These are phyloP conservation scores for Leishmania lainsoni DNA, from an alignment of 208 protist species.

Conservation along the genomic window DNA sequence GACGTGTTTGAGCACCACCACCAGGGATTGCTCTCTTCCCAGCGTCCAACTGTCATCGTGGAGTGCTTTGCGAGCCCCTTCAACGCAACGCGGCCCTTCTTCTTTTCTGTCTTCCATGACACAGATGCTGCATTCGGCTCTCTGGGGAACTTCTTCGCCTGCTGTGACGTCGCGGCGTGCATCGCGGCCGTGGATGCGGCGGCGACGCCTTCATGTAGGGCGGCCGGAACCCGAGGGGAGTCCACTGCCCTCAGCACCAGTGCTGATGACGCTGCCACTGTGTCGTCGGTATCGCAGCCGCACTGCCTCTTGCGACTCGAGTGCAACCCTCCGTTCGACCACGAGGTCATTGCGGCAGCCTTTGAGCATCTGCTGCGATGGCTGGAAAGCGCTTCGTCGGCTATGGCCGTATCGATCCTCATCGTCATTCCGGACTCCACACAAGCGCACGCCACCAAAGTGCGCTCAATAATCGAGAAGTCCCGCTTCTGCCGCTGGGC, in stretches of 20 bases:
- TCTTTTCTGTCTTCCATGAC: slow-evolving; percentile 48
- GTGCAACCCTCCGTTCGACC: slow-evolving; percentile 50
- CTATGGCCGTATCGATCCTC: slow-evolving; percentile 29
- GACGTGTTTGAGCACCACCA: slow-evolving; percentile 21
- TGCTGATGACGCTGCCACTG: background rate
- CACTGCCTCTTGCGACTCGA: slow-evolving; percentile 27
- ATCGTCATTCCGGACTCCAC: slow-evolving; percentile 41
- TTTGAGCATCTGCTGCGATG: slow-evolving; percentile 36
- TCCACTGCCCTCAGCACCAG: background rate
- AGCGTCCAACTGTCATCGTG: slow-evolving; percentile 2
- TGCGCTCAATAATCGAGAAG: slow-evolving; percentile 28
- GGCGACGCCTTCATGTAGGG: background rate
- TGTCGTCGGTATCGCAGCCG: background rate
- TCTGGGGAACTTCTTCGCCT: slow-evolving; percentile 46
- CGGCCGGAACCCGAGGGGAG: background rate
- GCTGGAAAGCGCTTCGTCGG: slow-evolving; percentile 7
- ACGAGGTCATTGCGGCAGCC: slow-evolving; percentile 41
- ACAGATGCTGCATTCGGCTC: slow-evolving; percentile 49
- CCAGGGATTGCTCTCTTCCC: background rate
- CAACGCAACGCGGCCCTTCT: slow-evolving; percentile 37
- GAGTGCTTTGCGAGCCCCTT: slow-evolving; percentile 60
- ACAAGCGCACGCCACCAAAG: slow-evolving; percentile 29
- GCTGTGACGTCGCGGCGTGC: slow-evolving; percentile 10
- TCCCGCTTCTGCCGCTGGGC: slow-evolving; percentile 39
- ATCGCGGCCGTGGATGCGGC: slow-evolving; percentile 5